Base-by-base conservation (phyloP, 768 basidiomycete genomes). In the Trametopsis cervina region DNA sequence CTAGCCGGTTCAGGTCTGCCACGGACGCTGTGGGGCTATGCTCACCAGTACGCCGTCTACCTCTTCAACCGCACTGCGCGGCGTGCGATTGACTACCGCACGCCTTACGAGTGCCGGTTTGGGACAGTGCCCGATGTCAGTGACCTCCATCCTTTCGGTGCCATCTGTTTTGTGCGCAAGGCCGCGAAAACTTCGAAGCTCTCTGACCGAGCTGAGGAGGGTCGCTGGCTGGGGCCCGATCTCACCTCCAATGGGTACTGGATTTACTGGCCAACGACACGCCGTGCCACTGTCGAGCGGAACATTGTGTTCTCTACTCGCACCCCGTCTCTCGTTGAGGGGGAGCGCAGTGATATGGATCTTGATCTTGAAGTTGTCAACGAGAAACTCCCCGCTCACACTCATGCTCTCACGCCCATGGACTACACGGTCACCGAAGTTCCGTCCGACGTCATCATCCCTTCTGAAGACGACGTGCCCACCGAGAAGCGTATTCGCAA, bases 191-290 rank as follows among this genome's bases (percentile, higher is more conserved):
- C 17, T 3, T 9, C 3, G 2, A 51, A 51, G 44, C 29, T 51
- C 11, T 4, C 18, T 3, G 43, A 17, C 13, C 12, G 36, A 7
- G 46, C 50, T n/a, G 37, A 12, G 2, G 50, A 51, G 38, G 50
- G 46, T 13, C 46, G 53, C 6, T 55, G 68, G 66, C 40, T 73
- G 3, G 69, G 72, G 21, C 57, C 63, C 40, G 64, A 70, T 40
- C 48, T 57, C 2, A 54, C 59, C 20, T 62, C 56, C 22, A 62
- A 63, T 12, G 69, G 58, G 0, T 56, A 60, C 36, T 40, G 59
- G 4, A 56, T 71, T 17, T 70, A 67, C 44, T 71, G 65, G 66
- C 60, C 60, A 0, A 43, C 52, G 11, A 60, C 54, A 17, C 53
- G 47, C 1, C 38, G 53, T 0, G 47, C 67, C 3, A 52, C 56